Conservation (phyloP, 2,329 filamentous ascomycete species). For the Colletotrichum filicis region DNA sequence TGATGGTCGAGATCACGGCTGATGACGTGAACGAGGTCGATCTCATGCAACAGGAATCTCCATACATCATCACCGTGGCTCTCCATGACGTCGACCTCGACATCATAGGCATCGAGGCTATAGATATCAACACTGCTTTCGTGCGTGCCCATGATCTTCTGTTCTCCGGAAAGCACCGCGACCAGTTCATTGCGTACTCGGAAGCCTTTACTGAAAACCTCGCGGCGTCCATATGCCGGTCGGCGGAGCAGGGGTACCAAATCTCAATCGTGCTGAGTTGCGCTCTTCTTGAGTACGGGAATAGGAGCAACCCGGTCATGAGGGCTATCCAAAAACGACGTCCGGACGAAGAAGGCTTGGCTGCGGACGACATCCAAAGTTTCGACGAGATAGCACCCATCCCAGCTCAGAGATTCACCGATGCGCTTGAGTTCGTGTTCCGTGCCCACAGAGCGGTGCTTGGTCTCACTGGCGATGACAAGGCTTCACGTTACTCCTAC, state of each 20-base stretch:
- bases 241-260: conserved; percentile 63
- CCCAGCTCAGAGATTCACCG: not conserved
- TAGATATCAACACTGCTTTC: conserved; percentile 11
- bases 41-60: too few relatives aligned
- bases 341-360: not conserved
- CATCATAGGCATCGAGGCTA: too few relatives aligned
- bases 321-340: not conserved
- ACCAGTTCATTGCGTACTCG: not conserved
- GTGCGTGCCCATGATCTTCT: conserved; percentile 7
- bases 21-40: too few relatives aligned
- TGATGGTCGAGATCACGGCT: too few relatives aligned
- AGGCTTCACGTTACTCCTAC: conserved; percentile 65
- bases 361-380: not conserved
- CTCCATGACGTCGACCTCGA: too few relatives aligned
- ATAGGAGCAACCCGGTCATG: conserved; percentile 10
- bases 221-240: conserved; percentile 60
- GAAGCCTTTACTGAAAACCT: conserved; percentile 61
- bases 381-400: not conserved
- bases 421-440: conserved; percentile 53
- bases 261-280: conserved; percentile 68
- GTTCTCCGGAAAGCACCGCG: not conserved
- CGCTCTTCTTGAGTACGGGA: conserved; percentile 63
- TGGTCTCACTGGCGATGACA: conserved; percentile 63
- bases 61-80: too few relatives aligned
- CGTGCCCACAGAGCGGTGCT: conserved; percentile 60